Percentiles rank a stretch among this genome's conserved stretches.
phyloP scores from a whole-genome alignment of 2,329 filamentous ascomycete genomes.

The Orbilia ellipsospora region DNA sequence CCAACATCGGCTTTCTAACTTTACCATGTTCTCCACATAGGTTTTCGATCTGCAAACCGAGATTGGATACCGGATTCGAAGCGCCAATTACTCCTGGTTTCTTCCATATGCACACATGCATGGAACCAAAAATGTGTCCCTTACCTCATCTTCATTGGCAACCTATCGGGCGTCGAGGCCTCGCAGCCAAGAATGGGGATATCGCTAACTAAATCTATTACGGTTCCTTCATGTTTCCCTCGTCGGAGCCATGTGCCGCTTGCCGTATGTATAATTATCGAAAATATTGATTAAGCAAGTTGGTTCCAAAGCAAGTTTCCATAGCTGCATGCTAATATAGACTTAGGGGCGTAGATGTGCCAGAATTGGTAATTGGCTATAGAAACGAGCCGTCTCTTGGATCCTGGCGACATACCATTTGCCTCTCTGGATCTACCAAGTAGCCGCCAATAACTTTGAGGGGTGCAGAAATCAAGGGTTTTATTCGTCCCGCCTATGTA shows the following conservation, averaged over 20 bases:
- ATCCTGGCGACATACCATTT: conserved; percentile 4
- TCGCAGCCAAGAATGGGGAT: no score
- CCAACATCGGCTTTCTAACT: conserved; percentile 16
- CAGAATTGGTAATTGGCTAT: conserved; percentile 10
- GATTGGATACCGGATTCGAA: conserved; percentile 10
- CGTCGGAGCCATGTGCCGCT: no score
- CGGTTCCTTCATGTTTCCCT: no score
- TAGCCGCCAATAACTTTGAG: neutral
- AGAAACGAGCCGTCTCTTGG: conserved; percentile 14
- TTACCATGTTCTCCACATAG: neutral
- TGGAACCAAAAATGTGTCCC: neutral
- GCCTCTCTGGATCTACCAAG: neutral
- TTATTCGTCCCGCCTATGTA: neutral
- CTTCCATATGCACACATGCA: neutral
- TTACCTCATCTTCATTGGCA: no score
- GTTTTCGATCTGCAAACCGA: neutral
- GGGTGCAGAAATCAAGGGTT: neutral
- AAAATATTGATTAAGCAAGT: no score
- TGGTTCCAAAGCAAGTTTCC: conserved; percentile 10
- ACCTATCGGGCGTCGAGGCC: no score
- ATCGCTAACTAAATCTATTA: neutral
- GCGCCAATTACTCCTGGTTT: neutral
- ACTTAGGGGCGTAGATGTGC: neutral
- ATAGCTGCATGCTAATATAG: neutral
- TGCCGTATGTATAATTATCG: no score